Conservation (phyloP, 2,329 filamentous ascomycete genomes). For the Arthrobotrys pseudoclavata region DNA sequence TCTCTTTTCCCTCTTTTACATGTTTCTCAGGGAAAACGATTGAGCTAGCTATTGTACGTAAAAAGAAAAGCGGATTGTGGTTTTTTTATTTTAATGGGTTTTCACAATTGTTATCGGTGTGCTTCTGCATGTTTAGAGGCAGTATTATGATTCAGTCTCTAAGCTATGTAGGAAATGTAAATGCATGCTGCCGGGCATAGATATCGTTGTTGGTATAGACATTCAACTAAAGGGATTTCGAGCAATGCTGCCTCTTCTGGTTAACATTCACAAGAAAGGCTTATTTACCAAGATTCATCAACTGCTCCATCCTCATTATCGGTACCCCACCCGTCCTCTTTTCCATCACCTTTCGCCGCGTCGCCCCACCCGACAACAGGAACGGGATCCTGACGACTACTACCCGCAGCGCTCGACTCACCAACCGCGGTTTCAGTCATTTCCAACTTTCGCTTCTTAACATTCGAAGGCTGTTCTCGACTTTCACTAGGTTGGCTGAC, state of each 20-base stretch:
- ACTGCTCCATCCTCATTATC: neutral
- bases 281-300: constrained; percentile 12
- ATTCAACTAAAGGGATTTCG: too few relatives aligned
- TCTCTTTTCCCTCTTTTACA: neutral
- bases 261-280: neutral
- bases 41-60: constrained; percentile 15
- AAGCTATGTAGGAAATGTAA: neutral
- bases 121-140: neutral
- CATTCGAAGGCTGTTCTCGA: neutral
- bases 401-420: neutral
- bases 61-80: constrained; percentile 17
- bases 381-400: constrained; percentile 2
- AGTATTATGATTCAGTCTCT: neutral
- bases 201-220: too few relatives aligned
- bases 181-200: too few relatives aligned
- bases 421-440: neutral
- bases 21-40: neutral
- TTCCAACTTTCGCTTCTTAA: constrained; percentile 25
- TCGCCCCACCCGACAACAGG: neutral
- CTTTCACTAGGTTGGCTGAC: neutral
- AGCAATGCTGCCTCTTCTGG: too few relatives aligned
- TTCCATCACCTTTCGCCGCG: neutral
- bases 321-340: neutral
- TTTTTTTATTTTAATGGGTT: neutral
- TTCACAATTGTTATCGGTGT: neutral